Base-by-base conservation (phyloP, 2,329 filamentous ascomycete genomes). In the Fusarium fracticaudum region DNA sequence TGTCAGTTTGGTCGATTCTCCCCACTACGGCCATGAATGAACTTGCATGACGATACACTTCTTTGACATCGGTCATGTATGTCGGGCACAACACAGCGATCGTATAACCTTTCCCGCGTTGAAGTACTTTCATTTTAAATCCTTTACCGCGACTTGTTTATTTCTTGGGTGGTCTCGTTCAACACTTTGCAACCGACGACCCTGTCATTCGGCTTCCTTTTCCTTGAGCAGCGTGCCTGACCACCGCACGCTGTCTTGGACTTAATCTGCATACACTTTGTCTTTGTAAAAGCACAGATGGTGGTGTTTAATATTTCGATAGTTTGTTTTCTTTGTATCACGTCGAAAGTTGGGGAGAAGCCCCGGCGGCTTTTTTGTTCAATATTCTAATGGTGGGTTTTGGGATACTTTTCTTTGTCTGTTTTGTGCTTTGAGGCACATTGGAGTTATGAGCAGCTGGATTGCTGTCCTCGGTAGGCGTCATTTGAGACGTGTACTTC, bases 71-170 rank as follows among this genome's bases (percentile, higher is more conserved):
- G 86, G 86, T 88, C 86, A 85, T 89, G 86, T 86, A 81, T 88
- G 87, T 89, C 88, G 86, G 86, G 88, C 84, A 89, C 88, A 89
- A 87, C 85, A 89, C 87, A 89, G 85, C 86, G 86, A 87, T 88
- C 84, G 82, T 85, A 81, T 79, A 72, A 72, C 69, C 26, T 45
- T 67, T 75, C 74, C 67, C 69, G 72, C 71, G 73, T 78, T 64
- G 69, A 76, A 62, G 72, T 72, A 73, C 61, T 76, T 73, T 78
- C 51, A 74, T 76, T 79, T 79, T 75, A 66, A 77, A 74, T 77
- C 75, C 74, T 76, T 78, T 75, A 68, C 78, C 75, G 69, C 76
- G 71, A 71, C 79, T 78, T 78, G 76, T 79, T 78, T 76, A 71
- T 66, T 67, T 59, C 66, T 54, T 74, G 68, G 72, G 75, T 77